Evolutionary conservation across 192 early-diverging fungal genomes (phyloP).

Genomic region (Entomortierella chlamydospora): DNA sequence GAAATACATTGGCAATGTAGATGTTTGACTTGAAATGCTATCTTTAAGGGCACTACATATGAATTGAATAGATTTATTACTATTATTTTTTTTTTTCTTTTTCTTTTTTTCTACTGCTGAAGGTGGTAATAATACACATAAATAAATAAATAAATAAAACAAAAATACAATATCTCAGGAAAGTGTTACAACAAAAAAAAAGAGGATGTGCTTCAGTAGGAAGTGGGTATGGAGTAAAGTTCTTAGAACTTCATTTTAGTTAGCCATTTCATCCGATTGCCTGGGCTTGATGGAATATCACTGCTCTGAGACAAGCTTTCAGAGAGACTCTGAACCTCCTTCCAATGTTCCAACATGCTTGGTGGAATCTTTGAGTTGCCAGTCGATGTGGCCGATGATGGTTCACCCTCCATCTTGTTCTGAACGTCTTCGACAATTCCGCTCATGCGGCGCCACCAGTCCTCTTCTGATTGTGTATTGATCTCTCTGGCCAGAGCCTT

Average conservation of each 20-base stretch:
- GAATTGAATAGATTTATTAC: too few relatives aligned
- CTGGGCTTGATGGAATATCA: conserved; percentile 4
- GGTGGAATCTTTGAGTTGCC: conserved; percentile 14
- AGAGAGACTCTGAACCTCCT: conserved; percentile 30
- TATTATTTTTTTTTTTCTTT: background rate
- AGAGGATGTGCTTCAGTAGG: too few relatives aligned
- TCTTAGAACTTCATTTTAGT: conserved; percentile 7
- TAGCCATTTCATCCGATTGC: conserved; percentile 30
- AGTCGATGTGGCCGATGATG: background rate
- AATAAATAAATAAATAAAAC: background rate
- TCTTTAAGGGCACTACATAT: too few relatives aligned
- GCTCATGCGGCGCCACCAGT: conserved; percentile 44
- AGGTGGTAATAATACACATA: background rate
- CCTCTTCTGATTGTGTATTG: conserved; percentile 1
- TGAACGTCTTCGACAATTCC: conserved; percentile 32
- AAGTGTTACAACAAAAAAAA: background rate
- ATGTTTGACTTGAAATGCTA: too few relatives aligned
- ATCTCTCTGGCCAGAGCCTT: conserved; percentile 39
- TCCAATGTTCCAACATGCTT: conserved; percentile 29
- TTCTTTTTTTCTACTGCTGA: too few relatives aligned
- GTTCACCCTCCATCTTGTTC: conserved; percentile 3
- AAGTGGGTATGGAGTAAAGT: background rate
- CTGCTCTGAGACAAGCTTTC: conserved; percentile 3
- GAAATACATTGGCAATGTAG: too few relatives aligned
- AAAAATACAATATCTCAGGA: background rate